Percentiles rank a stretch among this genome's conserved stretches.
These are phyloP conservation scores for Rhodotorula graminis DNA, from an alignment of 768 basidiomycete genomes.

Conservation along the genomic window DNA sequence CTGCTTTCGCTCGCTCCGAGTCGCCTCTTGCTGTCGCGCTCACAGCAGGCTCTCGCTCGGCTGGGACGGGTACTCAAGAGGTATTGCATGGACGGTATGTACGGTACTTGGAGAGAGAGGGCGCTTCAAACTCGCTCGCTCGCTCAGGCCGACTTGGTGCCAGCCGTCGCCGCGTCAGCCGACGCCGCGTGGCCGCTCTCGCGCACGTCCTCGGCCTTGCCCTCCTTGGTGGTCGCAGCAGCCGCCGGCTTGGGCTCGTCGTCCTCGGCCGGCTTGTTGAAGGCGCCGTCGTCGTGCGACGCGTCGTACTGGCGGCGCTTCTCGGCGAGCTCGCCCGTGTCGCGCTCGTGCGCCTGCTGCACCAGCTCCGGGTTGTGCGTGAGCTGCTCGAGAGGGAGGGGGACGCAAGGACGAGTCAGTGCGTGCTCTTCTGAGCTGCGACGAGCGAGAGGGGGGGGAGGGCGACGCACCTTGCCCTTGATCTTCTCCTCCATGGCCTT, in stretches of 20 bases:
- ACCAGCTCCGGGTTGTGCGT: slow-evolving; percentile 21
- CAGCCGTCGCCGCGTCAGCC: background rate
- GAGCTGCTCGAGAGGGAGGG: slow-evolving; percentile 5
- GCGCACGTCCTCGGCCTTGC: slow-evolving; percentile 2
- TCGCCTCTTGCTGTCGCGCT: too few species aligned
- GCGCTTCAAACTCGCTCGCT: too few species aligned
- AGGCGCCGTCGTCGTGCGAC: slow-evolving; percentile 20
- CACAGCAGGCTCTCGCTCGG: too few species aligned
- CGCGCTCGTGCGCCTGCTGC: slow-evolving; percentile 26
- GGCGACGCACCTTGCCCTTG: slow-evolving; percentile 27
- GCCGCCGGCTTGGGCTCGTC: background rate
- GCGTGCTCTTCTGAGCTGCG: background rate
- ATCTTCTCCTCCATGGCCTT: slow-evolving; percentile 20
- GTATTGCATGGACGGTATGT: too few species aligned
- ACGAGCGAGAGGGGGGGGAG: background rate
- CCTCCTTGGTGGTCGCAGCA: background rate
- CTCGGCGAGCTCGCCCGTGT: slow-evolving; percentile 17
- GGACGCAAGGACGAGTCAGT: background rate
- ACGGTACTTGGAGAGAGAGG: too few species aligned
- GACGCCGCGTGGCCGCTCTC: background rate
- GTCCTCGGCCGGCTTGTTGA: background rate
- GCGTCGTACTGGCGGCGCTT: slow-evolving; percentile 9
- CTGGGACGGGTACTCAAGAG: too few species aligned
- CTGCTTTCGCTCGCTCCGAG: too few species aligned
- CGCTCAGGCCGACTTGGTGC: background rate